A percentile compares a stretch with the other conserved stretches of the same genome.
These are phyloP conservation scores for Sambucus nigra DNA, from an alignment of 129 eudicot species.

Conservation along the genomic window DNA sequence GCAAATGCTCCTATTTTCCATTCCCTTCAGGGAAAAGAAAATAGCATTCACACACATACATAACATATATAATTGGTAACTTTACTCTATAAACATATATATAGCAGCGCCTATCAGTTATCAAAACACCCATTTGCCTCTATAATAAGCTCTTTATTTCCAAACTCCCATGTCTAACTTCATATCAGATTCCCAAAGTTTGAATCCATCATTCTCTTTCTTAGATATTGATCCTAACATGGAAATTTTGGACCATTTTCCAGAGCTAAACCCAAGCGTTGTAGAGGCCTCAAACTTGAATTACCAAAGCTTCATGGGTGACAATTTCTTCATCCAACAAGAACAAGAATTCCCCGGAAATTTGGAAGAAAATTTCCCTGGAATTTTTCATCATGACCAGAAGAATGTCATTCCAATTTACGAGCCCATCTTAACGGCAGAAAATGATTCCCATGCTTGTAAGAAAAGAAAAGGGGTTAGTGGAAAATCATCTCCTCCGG, in stretches of 20 bases:
- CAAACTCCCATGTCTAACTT: slow-evolving; percentile 44
- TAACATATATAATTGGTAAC: background rate
- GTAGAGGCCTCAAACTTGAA: slow-evolving; percentile 21
- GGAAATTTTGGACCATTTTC: slow-evolving; percentile 37
- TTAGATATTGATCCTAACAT: slow-evolving; percentile 43
- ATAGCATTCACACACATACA: background rate
- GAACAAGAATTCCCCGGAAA: slow-evolving; percentile 19
- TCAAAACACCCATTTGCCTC: background rate
- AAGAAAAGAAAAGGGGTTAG: slow-evolving; percentile 50
- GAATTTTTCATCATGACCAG: slow-evolving; percentile 20
- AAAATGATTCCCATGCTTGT: slow-evolving; percentile 5
- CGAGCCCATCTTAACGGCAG: slow-evolving; percentile 6
- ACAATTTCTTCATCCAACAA: slow-evolving; percentile 28
- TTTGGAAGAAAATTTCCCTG: slow-evolving; percentile 21
- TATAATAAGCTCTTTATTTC: slow-evolving; percentile 8
- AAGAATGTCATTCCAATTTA: slow-evolving; percentile 19
- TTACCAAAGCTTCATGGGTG: slow-evolving; percentile 30
- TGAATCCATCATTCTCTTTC: slow-evolving; percentile 40
- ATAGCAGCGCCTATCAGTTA: background rate
- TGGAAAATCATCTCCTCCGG: slow-evolving; percentile 38
- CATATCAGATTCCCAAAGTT: slow-evolving; percentile 21
- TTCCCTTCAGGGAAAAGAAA: background rate
- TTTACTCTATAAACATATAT: background rate
- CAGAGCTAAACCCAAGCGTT: slow-evolving; percentile 19
- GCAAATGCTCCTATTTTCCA: background rate